phyloP scores from a whole-genome alignment of 306 rosid genomes.

The Acacia crassicarpa region DNA sequence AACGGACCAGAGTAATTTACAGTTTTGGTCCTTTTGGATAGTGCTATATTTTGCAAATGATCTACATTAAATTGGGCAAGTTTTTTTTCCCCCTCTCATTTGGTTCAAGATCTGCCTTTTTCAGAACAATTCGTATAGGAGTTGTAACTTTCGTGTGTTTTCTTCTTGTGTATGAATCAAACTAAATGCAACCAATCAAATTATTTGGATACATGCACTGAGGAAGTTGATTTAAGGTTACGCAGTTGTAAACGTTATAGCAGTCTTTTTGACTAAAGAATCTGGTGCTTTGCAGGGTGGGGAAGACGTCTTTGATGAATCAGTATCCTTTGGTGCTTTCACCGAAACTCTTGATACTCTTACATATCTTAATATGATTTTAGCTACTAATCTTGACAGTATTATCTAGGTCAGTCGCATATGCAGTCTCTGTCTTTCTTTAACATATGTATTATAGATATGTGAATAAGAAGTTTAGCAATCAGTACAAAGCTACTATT shows the following conservation, averaged over 20 bases:
- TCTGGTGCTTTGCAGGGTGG: constrained; percentile 76
- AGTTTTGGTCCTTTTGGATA: not conserved
- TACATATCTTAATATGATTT: not conserved
- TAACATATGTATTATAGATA: constrained; percentile 62
- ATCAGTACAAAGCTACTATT: constrained; percentile 97
- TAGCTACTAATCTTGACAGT: not conserved
- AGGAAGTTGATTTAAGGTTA: constrained; percentile 24
- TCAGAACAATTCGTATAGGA: not conserved
- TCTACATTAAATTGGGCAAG: not conserved
- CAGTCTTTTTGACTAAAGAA: not conserved
- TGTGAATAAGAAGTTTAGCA: constrained; percentile 96
- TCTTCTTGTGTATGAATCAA: constrained; percentile 14
- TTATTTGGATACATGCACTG: not conserved
- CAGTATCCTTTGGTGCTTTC: constrained; percentile 75
- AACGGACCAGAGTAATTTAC: not conserved
- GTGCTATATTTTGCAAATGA: not conserved
- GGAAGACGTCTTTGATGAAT: constrained; percentile 99
- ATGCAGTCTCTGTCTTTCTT: constrained; percentile 24
- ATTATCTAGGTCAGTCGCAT: constrained; percentile 1
- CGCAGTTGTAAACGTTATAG: not conserved
- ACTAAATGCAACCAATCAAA: not conserved
- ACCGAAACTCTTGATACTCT: not conserved
- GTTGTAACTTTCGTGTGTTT: not conserved
- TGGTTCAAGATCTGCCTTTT: not conserved
- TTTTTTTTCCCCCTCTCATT: too few relatives aligned